These are phyloP conservation scores for Apiotrichum montevideense DNA, from an alignment of 1,284 basidiomycete species.

Conservation along the genomic window DNA sequence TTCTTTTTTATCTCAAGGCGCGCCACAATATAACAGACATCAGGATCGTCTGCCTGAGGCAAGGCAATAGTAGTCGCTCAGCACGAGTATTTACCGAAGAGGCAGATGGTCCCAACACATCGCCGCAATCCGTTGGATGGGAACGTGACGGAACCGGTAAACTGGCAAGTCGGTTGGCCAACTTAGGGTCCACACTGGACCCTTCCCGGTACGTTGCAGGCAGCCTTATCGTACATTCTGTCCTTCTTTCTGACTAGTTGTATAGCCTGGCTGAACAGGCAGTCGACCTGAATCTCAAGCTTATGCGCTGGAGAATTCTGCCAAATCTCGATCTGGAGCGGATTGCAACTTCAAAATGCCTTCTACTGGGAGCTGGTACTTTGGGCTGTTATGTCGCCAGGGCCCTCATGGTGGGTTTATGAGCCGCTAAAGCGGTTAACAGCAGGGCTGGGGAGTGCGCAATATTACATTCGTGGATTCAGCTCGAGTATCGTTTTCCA, in stretches of 20 bases:
- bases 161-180: conserved; percentile 78
- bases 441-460: conserved; percentile 87
- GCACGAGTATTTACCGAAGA: conserved; percentile 7
- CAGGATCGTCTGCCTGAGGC: conserved; percentile 70
- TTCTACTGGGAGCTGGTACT: conserved; percentile 90
- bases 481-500: conserved; percentile 85
- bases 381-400: conserved; percentile 93
- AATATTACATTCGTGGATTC: conserved; percentile 91
- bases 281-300: conserved; percentile 90
- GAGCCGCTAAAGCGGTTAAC: background rate
- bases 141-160: conserved; percentile 83
- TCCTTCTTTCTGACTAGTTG: conserved; percentile 15
- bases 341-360: conserved; percentile 69
- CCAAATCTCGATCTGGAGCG: conserved; percentile 83
- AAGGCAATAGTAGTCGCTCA: conserved; percentile 23
- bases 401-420: conserved; percentile 65
- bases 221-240: background rate
- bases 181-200: conserved; percentile 94
- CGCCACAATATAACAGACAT: conserved; percentile 53
- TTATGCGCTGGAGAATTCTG: conserved; percentile 97
- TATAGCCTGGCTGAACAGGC: conserved; percentile 84
- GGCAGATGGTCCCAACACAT: background rate
- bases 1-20: conserved; percentile 70
- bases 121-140: conserved; percentile 71
- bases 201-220: conserved; percentile 54